These are phyloP conservation scores for Alternaria metachromatica DNA, from an alignment of 2,329 filamentous ascomycete genomes.

Conservation along the genomic window DNA sequence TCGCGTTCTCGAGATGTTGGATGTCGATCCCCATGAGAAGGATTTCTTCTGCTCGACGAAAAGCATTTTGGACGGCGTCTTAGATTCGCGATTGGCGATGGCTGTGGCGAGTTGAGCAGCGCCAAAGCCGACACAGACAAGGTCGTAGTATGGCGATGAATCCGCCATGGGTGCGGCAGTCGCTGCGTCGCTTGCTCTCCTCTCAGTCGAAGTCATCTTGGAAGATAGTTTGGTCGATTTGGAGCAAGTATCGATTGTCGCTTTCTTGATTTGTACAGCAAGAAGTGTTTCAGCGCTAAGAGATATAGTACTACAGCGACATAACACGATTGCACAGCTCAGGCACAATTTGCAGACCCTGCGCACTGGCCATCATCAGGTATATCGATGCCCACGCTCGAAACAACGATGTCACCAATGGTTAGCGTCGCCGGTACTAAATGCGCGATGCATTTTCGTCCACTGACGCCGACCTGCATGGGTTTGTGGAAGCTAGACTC, in stretches of 20 bases:
- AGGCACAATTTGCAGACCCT: conserved; percentile 15
- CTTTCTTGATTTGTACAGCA: neutral
- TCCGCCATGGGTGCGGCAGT: conserved; percentile 21
- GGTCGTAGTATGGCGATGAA: conserved; percentile 32
- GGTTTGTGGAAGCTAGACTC: conserved; percentile 17
- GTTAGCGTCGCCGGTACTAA: conserved; percentile 16
- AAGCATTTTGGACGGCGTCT: conserved; percentile 32
- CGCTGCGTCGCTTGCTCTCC: conserved; percentile 15
- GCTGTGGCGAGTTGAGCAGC: conserved; percentile 45
- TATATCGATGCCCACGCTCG: conserved; percentile 13
- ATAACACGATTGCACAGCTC: conserved; percentile 5
- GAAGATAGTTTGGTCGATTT: neutral
- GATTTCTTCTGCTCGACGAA: conserved; percentile 43
- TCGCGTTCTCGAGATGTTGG: conserved; percentile 39
- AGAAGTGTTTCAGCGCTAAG: conserved; percentile 9
- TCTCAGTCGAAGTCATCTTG: conserved; percentile 33
- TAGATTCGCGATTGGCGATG: conserved; percentile 44
- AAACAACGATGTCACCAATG: conserved; percentile 28
- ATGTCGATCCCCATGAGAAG: conserved; percentile 42
- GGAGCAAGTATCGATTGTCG: neutral
- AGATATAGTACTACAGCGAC: conserved; percentile 8
- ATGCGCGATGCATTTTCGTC: conserved; percentile 2
- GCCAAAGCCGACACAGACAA: conserved; percentile 47
- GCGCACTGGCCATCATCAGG: conserved; percentile 19
- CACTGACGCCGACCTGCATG: conserved; percentile 26